Percentiles rank a stretch among this genome's conserved stretches.
Conservation (phyloP, 2,329 filamentous ascomycete genomes). For the Botryosphaeria dothidea region DNA sequence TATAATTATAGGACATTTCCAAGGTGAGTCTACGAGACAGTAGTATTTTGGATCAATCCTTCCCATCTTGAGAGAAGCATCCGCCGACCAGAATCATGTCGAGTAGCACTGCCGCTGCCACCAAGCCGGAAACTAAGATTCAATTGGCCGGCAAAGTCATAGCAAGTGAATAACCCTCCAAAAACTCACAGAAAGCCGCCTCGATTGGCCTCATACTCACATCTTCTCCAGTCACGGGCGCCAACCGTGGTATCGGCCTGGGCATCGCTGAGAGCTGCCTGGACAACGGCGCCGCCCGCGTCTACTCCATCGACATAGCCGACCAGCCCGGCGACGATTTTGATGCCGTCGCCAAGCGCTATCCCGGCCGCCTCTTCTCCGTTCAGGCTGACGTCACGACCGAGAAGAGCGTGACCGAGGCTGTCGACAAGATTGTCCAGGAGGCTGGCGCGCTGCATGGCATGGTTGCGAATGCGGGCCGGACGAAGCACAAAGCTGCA, state of each 20-base stretch:
- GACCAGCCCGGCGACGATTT: slow-evolving; percentile 48
- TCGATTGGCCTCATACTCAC: not conserved
- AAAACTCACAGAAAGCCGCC: not conserved
- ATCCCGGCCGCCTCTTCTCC: slow-evolving; percentile 43
- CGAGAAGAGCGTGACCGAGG: slow-evolving; percentile 46
- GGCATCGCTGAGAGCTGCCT: slow-evolving; percentile 52
- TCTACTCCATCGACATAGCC: slow-evolving; percentile 52
- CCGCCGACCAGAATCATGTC: too few relatives aligned
- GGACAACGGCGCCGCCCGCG: slow-evolving; percentile 43
- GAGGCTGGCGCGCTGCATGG: slow-evolving; percentile 50
- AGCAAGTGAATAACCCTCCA: not conserved
- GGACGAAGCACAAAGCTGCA: slow-evolving; percentile 55
- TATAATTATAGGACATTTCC: not conserved
- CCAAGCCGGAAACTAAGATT: slow-evolving; percentile 27
- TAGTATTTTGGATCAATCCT: not conserved
- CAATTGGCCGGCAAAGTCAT: slow-evolving; percentile 30
- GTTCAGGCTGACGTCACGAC: slow-evolving; percentile 51
- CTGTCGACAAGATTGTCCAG: slow-evolving; percentile 47
- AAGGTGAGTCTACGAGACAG: not conserved
- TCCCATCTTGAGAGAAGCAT: not conserved
- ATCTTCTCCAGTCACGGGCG: slow-evolving; percentile 30
- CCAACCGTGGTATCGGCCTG: slow-evolving; percentile 43
- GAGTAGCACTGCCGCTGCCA: not conserved
- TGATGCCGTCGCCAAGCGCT: slow-evolving; percentile 37
- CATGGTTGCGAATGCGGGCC: slow-evolving; percentile 53